Conservation (phyloP, 106 monocot species). For the Platanthera guangdongensis region DNA sequence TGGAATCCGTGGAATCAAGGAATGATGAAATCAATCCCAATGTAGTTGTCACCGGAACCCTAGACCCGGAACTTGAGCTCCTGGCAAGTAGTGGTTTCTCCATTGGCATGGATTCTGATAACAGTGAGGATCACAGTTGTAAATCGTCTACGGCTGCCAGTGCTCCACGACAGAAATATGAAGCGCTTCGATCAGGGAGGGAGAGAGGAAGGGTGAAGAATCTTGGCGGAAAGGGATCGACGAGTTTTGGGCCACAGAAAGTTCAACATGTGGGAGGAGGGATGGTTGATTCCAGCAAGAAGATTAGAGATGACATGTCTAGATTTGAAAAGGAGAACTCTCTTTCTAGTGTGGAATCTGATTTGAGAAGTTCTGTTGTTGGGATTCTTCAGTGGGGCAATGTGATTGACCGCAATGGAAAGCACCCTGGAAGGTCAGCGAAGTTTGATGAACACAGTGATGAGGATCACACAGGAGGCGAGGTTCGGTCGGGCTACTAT, state of each 20-base stretch:
- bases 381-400: conserved; percentile 18
- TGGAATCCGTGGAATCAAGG: conserved; percentile 33
- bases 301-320: conserved; percentile 21
- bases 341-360: conserved; percentile 59
- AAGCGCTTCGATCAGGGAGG: conserved; percentile 20
- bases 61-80: conserved; percentile 38
- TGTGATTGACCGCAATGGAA: conserved; percentile 31
- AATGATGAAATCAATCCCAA: conserved; percentile 4
- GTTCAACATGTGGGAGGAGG: conserved; percentile 32
- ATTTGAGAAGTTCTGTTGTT: conserved; percentile 37
- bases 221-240: conserved; percentile 26
- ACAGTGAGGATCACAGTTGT: conserved; percentile 70
- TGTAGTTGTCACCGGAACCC: neutral
- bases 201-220: conserved; percentile 29
- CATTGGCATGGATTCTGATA: conserved; percentile 65
- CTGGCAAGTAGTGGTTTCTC: conserved; percentile 29
- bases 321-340: conserved; percentile 50
- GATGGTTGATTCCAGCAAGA: conserved; percentile 24
- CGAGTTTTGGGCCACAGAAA: conserved; percentile 16
- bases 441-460: conserved; percentile 37
- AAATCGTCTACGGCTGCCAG: conserved; percentile 32
- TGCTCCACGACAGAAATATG: conserved; percentile 30
- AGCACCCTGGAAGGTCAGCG: conserved; percentile 15
- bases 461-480: conserved; percentile 39
- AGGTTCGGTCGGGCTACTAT: conserved; percentile 21